These are phyloP conservation scores for Phialocephala sp. DNA, from an alignment of 2,329 filamentous ascomycete species.

Conservation along the genomic window DNA sequence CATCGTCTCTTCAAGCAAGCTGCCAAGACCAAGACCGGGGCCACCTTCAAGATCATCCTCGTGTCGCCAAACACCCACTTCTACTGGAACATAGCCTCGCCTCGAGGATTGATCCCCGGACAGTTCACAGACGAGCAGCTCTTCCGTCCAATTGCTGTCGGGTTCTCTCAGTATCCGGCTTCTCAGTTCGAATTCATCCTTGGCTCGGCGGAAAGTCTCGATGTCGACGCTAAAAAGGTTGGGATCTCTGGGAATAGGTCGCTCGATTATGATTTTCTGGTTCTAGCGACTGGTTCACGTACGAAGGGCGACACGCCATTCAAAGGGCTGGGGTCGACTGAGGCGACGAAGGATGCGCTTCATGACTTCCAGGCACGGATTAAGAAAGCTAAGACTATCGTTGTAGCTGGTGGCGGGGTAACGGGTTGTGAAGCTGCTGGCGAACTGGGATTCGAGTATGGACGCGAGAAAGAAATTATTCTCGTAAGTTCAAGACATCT, in stretches of 20 bases:
- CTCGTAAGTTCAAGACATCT: constrained; percentile 11
- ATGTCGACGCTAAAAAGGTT: constrained; percentile 50
- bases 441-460: constrained; percentile 38
- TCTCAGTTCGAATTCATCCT: constrained; percentile 58
- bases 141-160: constrained; percentile 47
- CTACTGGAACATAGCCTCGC: constrained; percentile 56
- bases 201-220: constrained; percentile 53
- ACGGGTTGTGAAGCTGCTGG: constrained; percentile 45
- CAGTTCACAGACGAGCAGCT: constrained; percentile 51
- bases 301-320: constrained; percentile 54
- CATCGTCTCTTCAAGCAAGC: background rate
- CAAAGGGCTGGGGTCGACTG: constrained; percentile 52
- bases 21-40: background rate
- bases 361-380: constrained; percentile 37
- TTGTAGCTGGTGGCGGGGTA: constrained; percentile 43
- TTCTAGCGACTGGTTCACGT: constrained; percentile 60
- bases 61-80: constrained; percentile 58
- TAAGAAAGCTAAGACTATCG: constrained; percentile 39
- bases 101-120: constrained; percentile 52
- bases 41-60: constrained; percentile 56
- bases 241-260: constrained; percentile 45
- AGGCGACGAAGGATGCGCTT: constrained; percentile 34
- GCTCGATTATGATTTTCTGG: constrained; percentile 55
- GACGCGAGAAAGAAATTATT: constrained; percentile 36
- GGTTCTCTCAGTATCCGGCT: constrained; percentile 54